Base-by-base conservation (phyloP, 805 yeast species). In the Starmerella bombicola region DNA sequence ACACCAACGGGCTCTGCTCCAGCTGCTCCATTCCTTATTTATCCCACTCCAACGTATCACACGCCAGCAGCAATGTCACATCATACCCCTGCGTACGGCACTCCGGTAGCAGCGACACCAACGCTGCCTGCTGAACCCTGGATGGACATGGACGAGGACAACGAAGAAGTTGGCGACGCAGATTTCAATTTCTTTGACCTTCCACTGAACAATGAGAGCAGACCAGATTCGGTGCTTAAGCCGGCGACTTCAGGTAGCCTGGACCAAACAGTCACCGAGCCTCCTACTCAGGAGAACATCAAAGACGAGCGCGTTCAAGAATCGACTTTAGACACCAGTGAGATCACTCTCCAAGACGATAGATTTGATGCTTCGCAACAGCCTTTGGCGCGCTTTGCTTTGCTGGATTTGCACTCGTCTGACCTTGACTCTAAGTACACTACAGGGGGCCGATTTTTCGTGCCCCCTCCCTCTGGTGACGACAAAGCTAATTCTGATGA, bases 371-470 rank as follows among this genome's bases (percentile, higher is more conserved):
- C 28, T 24, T 24, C 28, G 9, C 9, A 24, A 24, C 28, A 9
- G 28, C 28, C 12, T 10, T 13, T 24, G 28, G 13, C 9, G 13
- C 74, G 78, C 0, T 86, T 84, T 59, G 81, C 94, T 0, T 93
- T 94, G 0, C 64, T 85, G 31, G 68, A 71, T 0, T 70, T 78
- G 16, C 79, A 83, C 40, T 76, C 75, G 42, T 70, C 73, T 35
- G 75, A 72, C 43, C 76, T 88, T 30, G 97, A 88, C 55, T 75
- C 80, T 42, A 88, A 88, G 54, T 88, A 88, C 53, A 78, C 78
- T 10, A 70, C 70, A 48, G 98, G 98, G 5, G 98, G 98, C 2
- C 80, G 86, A 54, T 88, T 81, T 55, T 85, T 76, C 55, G 82
- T 80, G 12, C 49, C 35, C 42, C 55, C 12, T 38, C 47, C n/a